phyloP scores from a whole-genome alignment of 352 stramenopile genomes.

The Globisporangium rhizosaccharum region DNA sequence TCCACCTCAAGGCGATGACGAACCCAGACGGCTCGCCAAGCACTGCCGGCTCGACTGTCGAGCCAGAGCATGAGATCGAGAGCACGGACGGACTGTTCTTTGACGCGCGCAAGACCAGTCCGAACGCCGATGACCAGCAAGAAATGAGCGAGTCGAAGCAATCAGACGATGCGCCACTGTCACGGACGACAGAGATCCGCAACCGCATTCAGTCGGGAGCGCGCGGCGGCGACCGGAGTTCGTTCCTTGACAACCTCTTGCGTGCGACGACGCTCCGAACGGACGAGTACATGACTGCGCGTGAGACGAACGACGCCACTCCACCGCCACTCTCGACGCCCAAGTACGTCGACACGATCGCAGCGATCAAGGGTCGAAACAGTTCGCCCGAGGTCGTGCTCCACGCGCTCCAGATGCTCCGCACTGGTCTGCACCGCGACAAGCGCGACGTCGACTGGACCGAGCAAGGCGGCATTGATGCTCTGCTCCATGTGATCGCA shows the following conservation, averaged over 20 bases:
- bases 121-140: background rate
- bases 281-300: constrained; percentile 17
- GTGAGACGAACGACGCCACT: constrained; percentile 2
- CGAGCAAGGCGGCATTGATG: constrained; percentile 34
- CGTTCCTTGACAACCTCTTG: constrained; percentile 13
- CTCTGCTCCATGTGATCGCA: constrained; percentile 39
- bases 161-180: constrained; percentile 9
- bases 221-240: constrained; percentile 8
- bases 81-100: constrained; percentile 10
- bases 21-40: background rate
- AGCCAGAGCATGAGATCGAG: constrained; percentile 45
- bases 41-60: constrained; percentile 11
- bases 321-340: constrained; percentile 8
- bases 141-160: background rate
- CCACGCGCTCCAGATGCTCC: constrained; percentile 27
- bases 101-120: constrained; percentile 4
- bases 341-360: constrained; percentile 11
- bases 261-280: constrained; percentile 10
- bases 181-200: constrained; percentile 8
- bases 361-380: constrained; percentile 1
- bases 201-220: constrained; percentile 9
- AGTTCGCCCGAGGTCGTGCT: constrained; percentile 15
- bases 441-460: constrained; percentile 23
- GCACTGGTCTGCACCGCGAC: constrained; percentile 22
- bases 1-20: background rate